phyloP scores from a whole-genome alignment of 352 stramenopile species.

The Globisporangium polare region DNA sequence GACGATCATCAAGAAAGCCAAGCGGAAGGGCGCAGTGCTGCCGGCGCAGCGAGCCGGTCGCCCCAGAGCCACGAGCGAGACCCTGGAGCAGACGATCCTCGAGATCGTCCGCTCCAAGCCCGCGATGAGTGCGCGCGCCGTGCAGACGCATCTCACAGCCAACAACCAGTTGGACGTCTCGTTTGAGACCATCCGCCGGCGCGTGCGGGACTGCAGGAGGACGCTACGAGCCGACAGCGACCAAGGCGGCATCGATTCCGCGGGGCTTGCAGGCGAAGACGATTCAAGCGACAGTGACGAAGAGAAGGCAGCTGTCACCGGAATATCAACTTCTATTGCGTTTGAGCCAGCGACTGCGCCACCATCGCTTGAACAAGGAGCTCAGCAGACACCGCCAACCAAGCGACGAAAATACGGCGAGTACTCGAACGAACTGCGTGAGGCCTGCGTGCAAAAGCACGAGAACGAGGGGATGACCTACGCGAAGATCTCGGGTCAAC shows the following conservation, averaged over 20 bases:
- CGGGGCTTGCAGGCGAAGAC: not conserved
- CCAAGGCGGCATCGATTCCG: not conserved
- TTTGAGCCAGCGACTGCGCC: not conserved
- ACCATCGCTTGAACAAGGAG: not conserved
- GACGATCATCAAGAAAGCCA: conserved; percentile 32
- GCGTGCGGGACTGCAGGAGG: conserved; percentile 28
- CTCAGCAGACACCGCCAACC: not conserved
- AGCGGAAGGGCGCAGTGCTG: conserved; percentile 23
- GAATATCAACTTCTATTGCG: not conserved
- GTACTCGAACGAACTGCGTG: conserved; percentile 52
- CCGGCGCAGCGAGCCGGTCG: conserved; percentile 23
- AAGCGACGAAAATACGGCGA: conserved; percentile 39
- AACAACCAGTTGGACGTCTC: conserved; percentile 23
- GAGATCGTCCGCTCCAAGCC: conserved; percentile 20
- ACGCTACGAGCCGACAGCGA: conserved; percentile 1
- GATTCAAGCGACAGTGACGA: conserved; percentile 6
- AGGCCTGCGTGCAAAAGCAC: conserved; percentile 51
- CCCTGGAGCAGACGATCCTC: conserved; percentile 28
- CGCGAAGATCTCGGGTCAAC: conserved; percentile 42
- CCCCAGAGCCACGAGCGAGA: conserved; percentile 24
- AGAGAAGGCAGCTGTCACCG: not conserved
- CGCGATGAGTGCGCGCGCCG: conserved; percentile 20
- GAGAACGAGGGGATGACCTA: conserved; percentile 53
- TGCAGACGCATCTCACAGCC: conserved; percentile 21
- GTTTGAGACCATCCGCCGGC: conserved; percentile 39